Conservation (phyloP, 495 filamentous ascomycete species). For the Penicillium coprophilum region DNA sequence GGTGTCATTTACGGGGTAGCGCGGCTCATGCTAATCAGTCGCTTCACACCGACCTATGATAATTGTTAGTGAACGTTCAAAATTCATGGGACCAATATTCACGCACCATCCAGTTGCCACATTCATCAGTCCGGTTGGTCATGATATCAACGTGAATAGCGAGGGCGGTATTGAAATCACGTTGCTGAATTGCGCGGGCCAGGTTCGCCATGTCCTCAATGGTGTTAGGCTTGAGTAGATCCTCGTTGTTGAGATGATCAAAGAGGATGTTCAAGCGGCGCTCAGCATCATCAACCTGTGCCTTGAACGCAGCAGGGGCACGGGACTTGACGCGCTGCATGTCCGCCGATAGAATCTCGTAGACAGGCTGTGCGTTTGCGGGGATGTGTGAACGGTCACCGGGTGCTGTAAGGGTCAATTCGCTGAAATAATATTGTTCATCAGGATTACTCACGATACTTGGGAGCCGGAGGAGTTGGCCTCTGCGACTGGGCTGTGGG, state of each 20-base stretch:
- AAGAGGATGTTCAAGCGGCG: constrained; percentile 88
- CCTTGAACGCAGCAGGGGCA: constrained; percentile 77
- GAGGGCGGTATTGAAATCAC: constrained; percentile 74
- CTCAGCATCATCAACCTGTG: constrained; percentile 88
- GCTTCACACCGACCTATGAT: constrained; percentile 80
- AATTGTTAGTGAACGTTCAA: constrained; percentile 13
- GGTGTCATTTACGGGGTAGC: constrained; percentile 56
- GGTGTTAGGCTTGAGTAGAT: constrained; percentile 80
- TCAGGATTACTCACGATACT: constrained; percentile 59
- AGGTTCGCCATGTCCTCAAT: constrained; percentile 67
- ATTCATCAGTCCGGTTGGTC: constrained; percentile 79
- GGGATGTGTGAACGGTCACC: constrained; percentile 94
- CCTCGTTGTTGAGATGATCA: constrained; percentile 94
- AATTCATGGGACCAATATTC: not conserved
- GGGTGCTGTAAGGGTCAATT: constrained; percentile 47
- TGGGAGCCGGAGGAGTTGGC: constrained; percentile 51
- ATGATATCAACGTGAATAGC: constrained; percentile 79
- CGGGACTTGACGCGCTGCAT: constrained; percentile 83
- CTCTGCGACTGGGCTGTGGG: constrained; percentile 52
- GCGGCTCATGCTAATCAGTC: constrained; percentile 88
- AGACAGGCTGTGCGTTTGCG: constrained; percentile 67
- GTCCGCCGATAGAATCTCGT: constrained; percentile 76
- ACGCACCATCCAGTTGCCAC: constrained; percentile 94
- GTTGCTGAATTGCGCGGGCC: constrained; percentile 63
- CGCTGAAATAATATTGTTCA: constrained; percentile 15